Percentiles rank a stretch among this genome's conserved stretches.
Evolutionary conservation across 2,329 filamentous ascomycete species (phyloP).

Genomic region (Hypoxylon rubiginosum): DNA sequence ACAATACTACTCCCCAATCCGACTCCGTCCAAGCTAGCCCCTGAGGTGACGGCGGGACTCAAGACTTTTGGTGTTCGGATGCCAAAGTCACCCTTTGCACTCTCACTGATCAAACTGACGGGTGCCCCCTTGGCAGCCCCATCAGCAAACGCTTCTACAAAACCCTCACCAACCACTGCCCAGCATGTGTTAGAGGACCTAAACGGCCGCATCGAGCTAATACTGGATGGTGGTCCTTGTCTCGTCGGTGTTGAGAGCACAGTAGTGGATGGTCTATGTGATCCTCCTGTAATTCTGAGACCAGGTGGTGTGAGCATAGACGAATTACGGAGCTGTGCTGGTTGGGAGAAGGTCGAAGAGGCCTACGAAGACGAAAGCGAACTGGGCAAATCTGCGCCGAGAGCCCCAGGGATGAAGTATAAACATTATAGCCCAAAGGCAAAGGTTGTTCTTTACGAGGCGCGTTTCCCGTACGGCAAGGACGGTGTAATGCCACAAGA

Average conservation of each 20-base stretch:
- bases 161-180: conserved; percentile 90
- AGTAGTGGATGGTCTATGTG: conserved; percentile 89
- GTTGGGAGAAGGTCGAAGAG: conserved; percentile 83
- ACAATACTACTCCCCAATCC: conserved; percentile 90
- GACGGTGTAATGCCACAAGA: conserved; percentile 56
- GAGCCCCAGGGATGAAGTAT: conserved; percentile 98
- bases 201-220: conserved; percentile 82
- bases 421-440: conserved; percentile 96
- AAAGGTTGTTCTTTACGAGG: conserved; percentile 84
- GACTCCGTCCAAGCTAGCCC: conserved; percentile 76
- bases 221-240: conserved; percentile 90
- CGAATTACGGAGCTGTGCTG: conserved; percentile 77
- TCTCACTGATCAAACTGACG: conserved; percentile 85
- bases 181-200: conserved; percentile 91
- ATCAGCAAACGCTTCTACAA: conserved; percentile 94
- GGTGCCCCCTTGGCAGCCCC: conserved; percentile 88
- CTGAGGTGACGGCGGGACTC: conserved; percentile 92
- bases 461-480: conserved; percentile 55
- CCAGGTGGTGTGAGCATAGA: conserved; percentile 91
- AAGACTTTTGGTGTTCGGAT: conserved; percentile 90
- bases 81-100: conserved; percentile 86
- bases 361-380: conserved; percentile 84
- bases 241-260: conserved; percentile 95
- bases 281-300: conserved; percentile 84
- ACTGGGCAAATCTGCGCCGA: conserved; percentile 73